These are phyloP conservation scores for Hyphodiscus hymeniophilus DNA, from an alignment of 495 filamentous ascomycete species.

Conservation along the genomic window DNA sequence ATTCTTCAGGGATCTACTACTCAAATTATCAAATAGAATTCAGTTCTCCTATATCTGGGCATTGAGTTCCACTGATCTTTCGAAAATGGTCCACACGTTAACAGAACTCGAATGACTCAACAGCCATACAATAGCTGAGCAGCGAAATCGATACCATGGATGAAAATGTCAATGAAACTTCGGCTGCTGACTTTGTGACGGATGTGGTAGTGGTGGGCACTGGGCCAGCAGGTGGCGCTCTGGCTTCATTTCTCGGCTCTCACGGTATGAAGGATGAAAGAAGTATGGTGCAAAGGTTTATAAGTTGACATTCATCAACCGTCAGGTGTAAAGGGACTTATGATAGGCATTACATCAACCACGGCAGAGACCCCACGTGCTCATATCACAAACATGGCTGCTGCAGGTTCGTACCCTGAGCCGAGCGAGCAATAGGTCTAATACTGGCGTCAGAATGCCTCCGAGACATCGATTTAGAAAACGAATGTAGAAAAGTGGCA, in stretches of 20 bases:
- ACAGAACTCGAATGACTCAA: no score
- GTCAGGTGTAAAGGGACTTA: neutral
- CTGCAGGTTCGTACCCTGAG: neutral
- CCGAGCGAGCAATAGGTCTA: neutral
- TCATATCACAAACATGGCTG: neutral
- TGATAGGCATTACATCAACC: neutral
- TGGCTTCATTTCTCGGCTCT: neutral
- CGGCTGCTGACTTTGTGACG: neutral
- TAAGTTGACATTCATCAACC: neutral
- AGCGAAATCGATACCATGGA: no score
- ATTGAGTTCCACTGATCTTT: no score
- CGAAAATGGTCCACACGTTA: no score
- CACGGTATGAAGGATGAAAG: neutral
- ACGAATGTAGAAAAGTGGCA: neutral
- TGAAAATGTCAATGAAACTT: no score
- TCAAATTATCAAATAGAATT: no score
- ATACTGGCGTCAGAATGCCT: neutral
- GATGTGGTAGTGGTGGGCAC: neutral
- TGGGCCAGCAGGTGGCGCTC: neutral
- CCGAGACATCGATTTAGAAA: neutral
- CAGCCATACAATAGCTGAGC: no score
- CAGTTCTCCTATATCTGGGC: no score
- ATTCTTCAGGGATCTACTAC: no score
- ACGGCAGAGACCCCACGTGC: neutral
- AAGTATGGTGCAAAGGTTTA: no score